Evolutionary conservation across 345 rosid genomes (phyloP), one percentile per base, ranked within the genome.

Genomic region (Aegle marmelos): DNA sequence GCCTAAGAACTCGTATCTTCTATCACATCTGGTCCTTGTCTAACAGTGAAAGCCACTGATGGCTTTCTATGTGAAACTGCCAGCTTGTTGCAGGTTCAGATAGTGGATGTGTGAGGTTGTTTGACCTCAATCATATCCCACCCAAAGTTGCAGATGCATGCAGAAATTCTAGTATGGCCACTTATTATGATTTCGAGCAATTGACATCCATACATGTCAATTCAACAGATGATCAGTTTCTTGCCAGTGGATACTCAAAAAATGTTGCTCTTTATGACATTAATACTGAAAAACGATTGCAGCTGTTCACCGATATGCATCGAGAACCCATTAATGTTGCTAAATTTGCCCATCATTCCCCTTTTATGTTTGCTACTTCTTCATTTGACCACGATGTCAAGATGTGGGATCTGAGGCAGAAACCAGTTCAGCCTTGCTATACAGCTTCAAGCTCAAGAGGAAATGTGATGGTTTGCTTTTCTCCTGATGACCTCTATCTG

Each of bases 391-490:
- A 77, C 2, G 76, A 84, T 66, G 88, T 88, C 58, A 88, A 86
- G 80, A 83, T 86, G 89, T 88, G 91, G 91, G 91, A 88, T 68
- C 79, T 88, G 84, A 84, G 89, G 74, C 80, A 81, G 83, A 84
- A 79, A 60, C 83, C 69, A 5, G 25, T 75, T 27, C 73, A 58
- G 62, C 88, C 91, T 74, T 88, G 91, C 84, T 88, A 83, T 61
- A 79, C 85, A n/a, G 64, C 85, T 67, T 86, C 89, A 74, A 88
- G 91, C 81, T 81, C 85, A 9, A 74, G 85, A 59, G 91, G 89
- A 76, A 88, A 88, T 31, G 87, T 88, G 57, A 86, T 86, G 91
- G 88, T 86, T 78, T 88, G 89, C 84, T 88, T 88, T 82, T 86
- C 91, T 48, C 88, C 89, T 0, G 86, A 86, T 57, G 91, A 88